These are phyloP conservation scores for Magnolia officinalis DNA, from an alignment of 164 flowering plant species.

Conservation along the genomic window DNA sequence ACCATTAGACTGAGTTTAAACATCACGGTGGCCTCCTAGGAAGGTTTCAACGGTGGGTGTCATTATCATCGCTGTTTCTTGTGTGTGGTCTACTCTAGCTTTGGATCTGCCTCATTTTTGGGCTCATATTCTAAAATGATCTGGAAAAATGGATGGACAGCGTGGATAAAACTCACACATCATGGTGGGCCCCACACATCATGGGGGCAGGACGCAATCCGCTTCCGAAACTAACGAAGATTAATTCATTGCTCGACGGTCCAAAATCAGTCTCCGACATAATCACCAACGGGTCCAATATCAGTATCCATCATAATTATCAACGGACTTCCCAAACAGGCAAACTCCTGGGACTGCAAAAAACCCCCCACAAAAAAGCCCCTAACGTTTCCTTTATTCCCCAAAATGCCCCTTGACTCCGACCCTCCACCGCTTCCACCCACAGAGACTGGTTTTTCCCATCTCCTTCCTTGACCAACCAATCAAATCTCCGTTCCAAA, in stretches of 20 bases:
- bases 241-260: neutral
- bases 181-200: too few species aligned
- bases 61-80: too few species aligned
- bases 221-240: neutral
- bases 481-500: conserved; percentile 11
- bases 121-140: too few species aligned
- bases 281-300: neutral
- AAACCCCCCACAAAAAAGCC: neutral
- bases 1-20: too few species aligned
- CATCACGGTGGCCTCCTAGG: too few species aligned
- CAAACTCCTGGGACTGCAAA: neutral
- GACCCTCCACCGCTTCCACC: conserved; percentile 27
- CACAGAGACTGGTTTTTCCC: conserved; percentile 77
- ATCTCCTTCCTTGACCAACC: conserved; percentile 41
- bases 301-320: neutral
- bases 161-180: too few species aligned
- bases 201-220: too few species aligned
- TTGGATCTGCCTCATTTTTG: too few species aligned
- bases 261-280: neutral
- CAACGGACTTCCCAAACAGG: neutral
- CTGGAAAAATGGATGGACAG: too few species aligned
- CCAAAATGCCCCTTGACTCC: conserved; percentile 36
- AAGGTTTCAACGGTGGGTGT: too few species aligned
- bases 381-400: conserved; percentile 6
- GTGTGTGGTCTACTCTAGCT: too few species aligned